Evolutionary conservation across 2,329 filamentous ascomycete genomes (phyloP), one percentile per base, ranked within the genome.

Genomic region (Cadophora sp.): DNA sequence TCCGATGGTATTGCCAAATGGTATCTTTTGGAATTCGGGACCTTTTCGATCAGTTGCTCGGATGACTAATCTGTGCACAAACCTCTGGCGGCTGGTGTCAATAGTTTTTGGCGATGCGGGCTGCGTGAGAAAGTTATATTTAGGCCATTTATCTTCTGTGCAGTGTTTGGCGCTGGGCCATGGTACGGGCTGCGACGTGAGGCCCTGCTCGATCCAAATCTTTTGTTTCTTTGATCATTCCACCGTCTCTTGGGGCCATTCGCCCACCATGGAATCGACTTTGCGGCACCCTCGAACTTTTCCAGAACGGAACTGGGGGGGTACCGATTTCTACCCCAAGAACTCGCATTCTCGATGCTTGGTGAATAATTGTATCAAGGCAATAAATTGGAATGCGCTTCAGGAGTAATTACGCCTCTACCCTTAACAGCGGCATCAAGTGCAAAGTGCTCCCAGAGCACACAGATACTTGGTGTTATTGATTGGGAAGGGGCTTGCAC

Each of bases 1-100:
- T 76, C 70, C 68, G 53, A 64, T n/a, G 55, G 30, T 33, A 5
- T 33, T 33, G 30, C 30, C 9, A 4, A 33, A 5, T 33, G 30
- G 30, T 33, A 33, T 33, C 9, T 33, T 33, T 33, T 33, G 30
- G 30, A 33, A 33, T 33, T 33, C 30, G 30, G 30, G 9, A 33
- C 4, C 30, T 9, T 33, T 33, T 33, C 9, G 30, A 33, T 33
- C 30, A 36, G n/a, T n/a, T n/a, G n/a, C n/a, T n/a, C n/a, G n/a
- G n/a, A n/a, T n/a, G n/a, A n/a, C n/a, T n/a, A n/a, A n/a, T n/a
- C n/a, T n/a, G n/a, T n/a, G n/a, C n/a, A n/a, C n/a, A n/a, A n/a
- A n/a, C n/a, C n/a, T n/a, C n/a, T n/a, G n/a, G n/a, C n/a, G n/a
- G n/a, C n/a, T n/a, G n/a, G n/a, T n/a, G n/a, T n/a, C n/a, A n/a